Evolutionary conservation across 2,329 filamentous ascomycete species (phyloP).

Genomic region (Phyllosticta citriasiana): DNA sequence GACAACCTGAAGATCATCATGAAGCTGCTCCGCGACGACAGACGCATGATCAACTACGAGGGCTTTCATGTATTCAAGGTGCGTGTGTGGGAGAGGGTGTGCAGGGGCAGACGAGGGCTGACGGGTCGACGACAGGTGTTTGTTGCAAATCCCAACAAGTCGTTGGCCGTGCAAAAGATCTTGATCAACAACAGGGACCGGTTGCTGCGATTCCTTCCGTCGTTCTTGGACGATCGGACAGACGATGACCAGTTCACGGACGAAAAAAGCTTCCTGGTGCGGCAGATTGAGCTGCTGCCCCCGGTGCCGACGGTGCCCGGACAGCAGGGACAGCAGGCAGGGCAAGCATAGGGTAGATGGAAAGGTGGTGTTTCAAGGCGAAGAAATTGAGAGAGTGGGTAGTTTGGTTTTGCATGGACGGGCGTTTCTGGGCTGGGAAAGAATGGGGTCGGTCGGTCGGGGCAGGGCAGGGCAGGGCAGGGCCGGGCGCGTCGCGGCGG

Average conservation of each 20-base stretch:
- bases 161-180: slow-evolving; percentile 89
- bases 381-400: background rate
- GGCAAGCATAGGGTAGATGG: background rate
- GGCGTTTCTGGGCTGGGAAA: background rate
- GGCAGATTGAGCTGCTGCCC: slow-evolving; percentile 60
- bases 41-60: slow-evolving; percentile 99
- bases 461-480: background rate
- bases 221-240: slow-evolving; percentile 87
- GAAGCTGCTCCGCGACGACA: slow-evolving; percentile 89
- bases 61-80: slow-evolving; percentile 98
- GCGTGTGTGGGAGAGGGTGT: slow-evolving; percentile 7
- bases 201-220: slow-evolving; percentile 76
- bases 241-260: slow-evolving; percentile 99
- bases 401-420: background rate
- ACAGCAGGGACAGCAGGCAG: background rate
- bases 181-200: slow-evolving; percentile 93
- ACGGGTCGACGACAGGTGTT: slow-evolving; percentile 53
- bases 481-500: background rate
- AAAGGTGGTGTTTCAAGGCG: background rate
- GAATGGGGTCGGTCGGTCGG: background rate
- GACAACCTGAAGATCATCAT: slow-evolving; percentile 98
- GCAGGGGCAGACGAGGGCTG: background rate
- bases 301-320: slow-evolving; percentile 19
- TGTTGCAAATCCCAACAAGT: slow-evolving; percentile 97
- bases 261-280: slow-evolving; percentile 92